Percentiles rank a stretch among this genome's conserved stretches.
These are phyloP conservation scores for Trichosporon sp. DNA, from an alignment of 1,284 basidiomycete genomes.

Conservation along the genomic window DNA sequence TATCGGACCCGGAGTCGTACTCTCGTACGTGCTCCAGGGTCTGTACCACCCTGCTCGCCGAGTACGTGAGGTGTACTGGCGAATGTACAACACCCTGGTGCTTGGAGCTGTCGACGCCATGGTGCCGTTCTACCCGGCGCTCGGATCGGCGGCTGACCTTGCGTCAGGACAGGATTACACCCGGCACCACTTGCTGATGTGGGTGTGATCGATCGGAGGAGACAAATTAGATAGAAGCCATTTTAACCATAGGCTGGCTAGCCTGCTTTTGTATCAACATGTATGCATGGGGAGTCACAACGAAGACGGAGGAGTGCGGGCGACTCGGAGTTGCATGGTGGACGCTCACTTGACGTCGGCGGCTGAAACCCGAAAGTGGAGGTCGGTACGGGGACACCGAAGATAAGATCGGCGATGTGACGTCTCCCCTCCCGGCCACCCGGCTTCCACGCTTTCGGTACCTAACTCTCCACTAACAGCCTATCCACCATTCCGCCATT, in stretches of 20 bases:
- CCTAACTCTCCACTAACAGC: not conserved
- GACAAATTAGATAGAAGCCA: conserved; percentile 5
- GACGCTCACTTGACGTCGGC: not conserved
- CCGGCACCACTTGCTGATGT: conserved; percentile 72
- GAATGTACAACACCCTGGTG: conserved; percentile 83
- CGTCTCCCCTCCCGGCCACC: conserved; percentile 3
- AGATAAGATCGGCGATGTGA: conserved; percentile 20
- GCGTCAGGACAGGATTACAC: conserved; percentile 75
- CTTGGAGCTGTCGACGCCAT: conserved; percentile 85
- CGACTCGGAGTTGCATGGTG: not conserved
- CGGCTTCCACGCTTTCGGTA: conserved; percentile 8
- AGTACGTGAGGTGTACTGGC: conserved; percentile 94
- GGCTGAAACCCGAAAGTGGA: conserved; percentile 12
- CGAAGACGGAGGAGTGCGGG: not conserved
- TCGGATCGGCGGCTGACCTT: conserved; percentile 81
- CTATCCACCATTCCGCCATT: not conserved
- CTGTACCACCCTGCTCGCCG: conserved; percentile 94
- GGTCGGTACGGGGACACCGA: conserved; percentile 18
- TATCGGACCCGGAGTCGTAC: conserved; percentile 86
- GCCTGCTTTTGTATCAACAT: conserved; percentile 19
- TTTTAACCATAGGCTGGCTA: conserved; percentile 15
- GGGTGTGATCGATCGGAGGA: conserved; percentile 38
- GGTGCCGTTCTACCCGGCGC: conserved; percentile 92
- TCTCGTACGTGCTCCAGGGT: conserved; percentile 78
- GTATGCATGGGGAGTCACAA: conserved; percentile 11